Evolutionary conservation across 176 grass and related monocot species (phyloP), one percentile per base, ranked within the genome.

Genomic region (Neostapfia colusana): DNA sequence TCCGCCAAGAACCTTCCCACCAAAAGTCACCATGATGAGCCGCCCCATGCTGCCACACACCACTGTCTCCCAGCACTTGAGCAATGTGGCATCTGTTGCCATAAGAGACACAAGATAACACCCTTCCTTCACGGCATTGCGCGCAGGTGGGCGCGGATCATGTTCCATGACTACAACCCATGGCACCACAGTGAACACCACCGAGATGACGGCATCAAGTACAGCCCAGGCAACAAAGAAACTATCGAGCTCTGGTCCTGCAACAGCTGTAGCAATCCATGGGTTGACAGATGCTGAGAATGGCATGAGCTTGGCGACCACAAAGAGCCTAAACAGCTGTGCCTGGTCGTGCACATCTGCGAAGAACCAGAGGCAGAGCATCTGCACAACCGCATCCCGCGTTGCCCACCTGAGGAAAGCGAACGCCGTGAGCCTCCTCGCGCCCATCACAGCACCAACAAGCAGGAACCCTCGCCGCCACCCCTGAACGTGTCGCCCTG

Each of bases 151-250:
- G 13, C 84, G 85, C 0, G 26, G 86, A 85, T 91, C 88, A 67
- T 84, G 87, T 80, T 93, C 89, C 91, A 97, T 97, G 56, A 93
- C 74, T 40, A 88, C 86, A 67, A 93, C 91, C 95, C 89, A 97
- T 21, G 95, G 95, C 55, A 93, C 88, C 65, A 97, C 84, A 7
- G 95, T 93, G 77, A 97, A 91, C 26, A 97, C 48, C 35, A 97
- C 91, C 0, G 91, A 93, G 25, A 97, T 70, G 8, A 93, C 42
- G 4, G 91, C 83, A 78, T 97, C 95, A 16, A 97, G 86, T 56
- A 91, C 70, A 62, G 89, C 78, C 95, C 95, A 93, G 3, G 73
- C 86, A 63, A 97, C 75, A 7, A 90, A 97, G 76, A 97, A 97
- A 12, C 84, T 84, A 7, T 88, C 74, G 0, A 87, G 85, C 71